Evolutionary conservation across 2,329 filamentous ascomycete genomes (phyloP), one percentile per base, ranked within the genome.

Genomic region (Tolypocladium guangdongense): DNA sequence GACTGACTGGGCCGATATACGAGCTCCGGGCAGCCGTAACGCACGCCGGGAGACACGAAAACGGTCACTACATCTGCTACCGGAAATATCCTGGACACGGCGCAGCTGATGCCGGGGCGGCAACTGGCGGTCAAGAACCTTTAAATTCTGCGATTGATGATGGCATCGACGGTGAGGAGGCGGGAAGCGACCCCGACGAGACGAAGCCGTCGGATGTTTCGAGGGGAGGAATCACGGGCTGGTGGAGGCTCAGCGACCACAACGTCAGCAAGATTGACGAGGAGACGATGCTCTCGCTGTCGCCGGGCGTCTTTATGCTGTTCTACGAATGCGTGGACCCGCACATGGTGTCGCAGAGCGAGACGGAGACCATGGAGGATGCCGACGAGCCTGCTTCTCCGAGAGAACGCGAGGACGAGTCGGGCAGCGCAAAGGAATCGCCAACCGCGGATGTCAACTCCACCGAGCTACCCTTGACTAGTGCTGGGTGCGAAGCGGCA

Each of bases 61-160:
- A 95, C 62, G 93, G 93, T 0, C 93, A 99, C 70, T 97, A 99
- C 62, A 84, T 96, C 39, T 95, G 90, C 66, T 96, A 93, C 68
- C 81, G 89, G 51, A 88, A 86, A 62, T 85, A 89, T 62, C 76
- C 81, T 18, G 63, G 64, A 11, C 55, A 58, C 35, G 60, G 41
- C 16, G 51, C 55, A 7, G 54, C 58, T 10, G 50, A 45, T 4
- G 41, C 35, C 0, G 47, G 52, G 11, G 39, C 18, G 27, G 27
- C 27, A 33, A 3, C 33, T 4, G 46, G 22, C 14, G 43, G 50
- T 18, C 0, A 35, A 12, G 20, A 51, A 18, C 10, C 37, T 6
- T 24, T 33, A 14, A 18, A 33, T 14, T 4, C 49, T 4, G 14
- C 39, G 33, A 16, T 27, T 8, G 53, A 54, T 32, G 54, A 48